Base-by-base conservation (phyloP, 345 rosid genomes). In the Camelina laxa region DNA sequence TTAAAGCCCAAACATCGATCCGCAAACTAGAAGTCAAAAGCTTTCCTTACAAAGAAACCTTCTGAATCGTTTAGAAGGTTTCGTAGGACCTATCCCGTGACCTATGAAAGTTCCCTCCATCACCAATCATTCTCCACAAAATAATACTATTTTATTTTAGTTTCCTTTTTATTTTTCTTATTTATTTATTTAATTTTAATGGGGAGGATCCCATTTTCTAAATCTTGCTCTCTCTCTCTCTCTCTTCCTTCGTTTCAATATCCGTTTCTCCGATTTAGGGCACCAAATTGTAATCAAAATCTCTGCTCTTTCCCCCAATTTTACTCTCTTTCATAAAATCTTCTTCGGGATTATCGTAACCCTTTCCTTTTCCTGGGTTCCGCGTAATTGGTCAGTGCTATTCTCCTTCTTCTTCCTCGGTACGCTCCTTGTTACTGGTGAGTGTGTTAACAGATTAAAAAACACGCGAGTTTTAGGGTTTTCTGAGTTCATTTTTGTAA, bases 211-310 rank as follows among this genome's bases (percentile, higher is more conserved):
- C 48, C 62, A 27, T 31, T 58, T 50, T 59, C 73, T 59, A 57
- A 69, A 72, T 72, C 74, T 66, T 35, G 51, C 67, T 67, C 67
- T 78, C 9, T 33, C 36, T 33, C 8, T 33, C 35, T 31, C 8
- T 33, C 36, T 33, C 36, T 33, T 9, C 30, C 16, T 59, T 45
- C 49, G 17, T 49, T 63, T 22, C 71, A 14, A 50, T 65, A 58
- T 65, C 77, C 61, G 45, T 55, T 65, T 67, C 47, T 38, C 16
- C 74, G 77, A 72, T 78, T 78, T 78, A 78, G 81, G 81, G 81
- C 77, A 67, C 70, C 57, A 49, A 76, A 9, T 50, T 35, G 16
- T 54, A 60, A 59, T 44, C 64, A 27, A 65, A 65, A 77, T 77
- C 68, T 71, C 33, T 20, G 44, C 67, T 50, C 55, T 65, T 27